Evolutionary conservation across 768 basidiomycete species (phyloP), one percentile per base, ranked within the genome.

Genomic region (Boletus tylopilopsis): DNA sequence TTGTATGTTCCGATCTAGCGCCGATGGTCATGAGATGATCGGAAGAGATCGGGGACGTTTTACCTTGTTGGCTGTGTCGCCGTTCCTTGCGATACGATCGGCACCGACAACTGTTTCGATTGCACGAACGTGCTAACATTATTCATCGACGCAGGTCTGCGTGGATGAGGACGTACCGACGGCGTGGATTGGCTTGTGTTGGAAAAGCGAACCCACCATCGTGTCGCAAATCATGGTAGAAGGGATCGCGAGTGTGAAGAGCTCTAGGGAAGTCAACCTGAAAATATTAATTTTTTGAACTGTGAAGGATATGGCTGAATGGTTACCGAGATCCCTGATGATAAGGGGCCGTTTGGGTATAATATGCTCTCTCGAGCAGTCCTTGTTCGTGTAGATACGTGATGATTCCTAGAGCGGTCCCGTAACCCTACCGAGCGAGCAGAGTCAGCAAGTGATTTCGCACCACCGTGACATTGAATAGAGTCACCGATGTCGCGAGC

Each of bases 201-300:
- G 91, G 73, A 98, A 90, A 44, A 97, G 71, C 1, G 92, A 94
- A 9, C 95, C 95, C 16, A 98, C 90, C 89, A 96, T 96, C 30
- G 91, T 95, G 63, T 98, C 95, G 63, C 94, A 95, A 41, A 98
- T 85, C 92, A 98, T 95, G 5, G 86, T 83, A 5, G 89, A 87
- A 0, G 92, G 88, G 13, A 94, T 87, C 30, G 81, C 73, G 38
- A 97, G 79, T 4, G 85, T 86, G 56, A 90, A 82, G 22, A 98
- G 79, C 61, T 97, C 95, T 45, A 94, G 71, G 3, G 93, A 87
- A 5, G 95, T 98, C 42, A 97, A 76, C 53, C 94, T 92, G 42
- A 37, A 45, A 6, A 6, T 18, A 8, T 23, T 2, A 25, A 19
- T 47, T 19, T 42, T 13, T 23, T 5, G 34, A 1, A 24, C 35